These are phyloP conservation scores for Schoenoplectus triqueter DNA, from an alignment of 202 grass and related monocot species.

Conservation along the genomic window DNA sequence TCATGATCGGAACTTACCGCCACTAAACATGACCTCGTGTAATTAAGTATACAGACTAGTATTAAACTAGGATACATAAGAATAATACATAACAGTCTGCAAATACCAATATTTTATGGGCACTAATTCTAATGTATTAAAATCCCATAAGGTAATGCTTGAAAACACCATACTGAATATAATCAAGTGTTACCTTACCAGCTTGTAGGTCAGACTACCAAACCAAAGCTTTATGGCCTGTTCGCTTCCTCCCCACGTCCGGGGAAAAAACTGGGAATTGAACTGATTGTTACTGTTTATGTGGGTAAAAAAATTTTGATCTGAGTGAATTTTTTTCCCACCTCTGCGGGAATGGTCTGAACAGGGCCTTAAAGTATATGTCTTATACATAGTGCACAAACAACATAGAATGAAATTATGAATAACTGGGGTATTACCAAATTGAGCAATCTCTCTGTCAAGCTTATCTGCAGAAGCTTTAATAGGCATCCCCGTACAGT, in stretches of 20 bases:
- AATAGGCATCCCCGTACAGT: slow-evolving; percentile 93
- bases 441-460: slow-evolving; percentile 14
- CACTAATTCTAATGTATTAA: background rate
- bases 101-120: slow-evolving; percentile 1
- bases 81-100: background rate
- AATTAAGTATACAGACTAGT: too few relatives aligned
- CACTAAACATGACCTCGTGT: background rate
- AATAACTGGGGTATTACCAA: background rate
- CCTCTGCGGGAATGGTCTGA: too few relatives aligned
- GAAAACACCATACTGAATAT: background rate
- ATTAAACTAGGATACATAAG: background rate
- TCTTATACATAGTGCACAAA: background rate
- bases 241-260: too few relatives aligned
- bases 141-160: slow-evolving; percentile 11
- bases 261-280: too few relatives aligned
- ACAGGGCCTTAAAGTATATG: background rate
- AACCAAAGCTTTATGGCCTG: background rate
- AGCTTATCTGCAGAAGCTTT: slow-evolving; percentile 82
- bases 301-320: too few relatives aligned
- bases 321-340: too few relatives aligned
- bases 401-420: background rate
- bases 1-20: background rate
- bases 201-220: background rate
- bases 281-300: too few relatives aligned
- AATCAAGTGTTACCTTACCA: background rate